Evolutionary conservation across 2,329 filamentous ascomycete genomes (phyloP).

Genomic region (Colletotrichum sp.): DNA sequence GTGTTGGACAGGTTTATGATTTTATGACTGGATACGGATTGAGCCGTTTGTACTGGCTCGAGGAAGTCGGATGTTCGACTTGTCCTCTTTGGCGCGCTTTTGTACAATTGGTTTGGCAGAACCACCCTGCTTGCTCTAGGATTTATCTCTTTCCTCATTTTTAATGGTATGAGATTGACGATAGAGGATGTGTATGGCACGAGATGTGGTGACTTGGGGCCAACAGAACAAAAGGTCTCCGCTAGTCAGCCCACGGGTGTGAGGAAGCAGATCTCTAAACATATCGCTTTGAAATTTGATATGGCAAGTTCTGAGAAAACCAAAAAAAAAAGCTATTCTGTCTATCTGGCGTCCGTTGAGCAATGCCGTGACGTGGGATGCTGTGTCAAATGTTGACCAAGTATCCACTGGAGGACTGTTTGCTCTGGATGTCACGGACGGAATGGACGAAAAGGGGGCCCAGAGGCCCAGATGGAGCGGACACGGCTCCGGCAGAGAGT

Average conservation of each 20-base stretch:
- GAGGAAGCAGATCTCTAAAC: slow-evolving; percentile 10
- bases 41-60: slow-evolving; percentile 2
- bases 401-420: background rate
- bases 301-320: slow-evolving; percentile 9
- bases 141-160: slow-evolving; percentile 9
- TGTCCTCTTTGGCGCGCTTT: background rate
- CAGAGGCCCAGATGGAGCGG: background rate
- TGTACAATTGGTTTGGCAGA: slow-evolving; percentile 13
- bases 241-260: background rate
- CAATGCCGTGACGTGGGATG: background rate
- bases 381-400: background rate
- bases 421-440: background rate
- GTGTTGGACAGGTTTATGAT: slow-evolving; percentile 11
- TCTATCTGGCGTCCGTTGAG: background rate
- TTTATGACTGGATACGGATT: slow-evolving; percentile 14
- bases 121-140: slow-evolving; percentile 11
- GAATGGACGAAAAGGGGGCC: background rate
- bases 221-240: background rate
- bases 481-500: background rate
- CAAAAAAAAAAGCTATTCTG: background rate
- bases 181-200: background rate
- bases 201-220: background rate
- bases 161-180: slow-evolving; percentile 11
- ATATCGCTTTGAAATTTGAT: slow-evolving; percentile 19
- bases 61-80: background rate